Evolutionary conservation across 768 basidiomycete genomes (phyloP).

Genomic region (Podaxis sp.): DNA sequence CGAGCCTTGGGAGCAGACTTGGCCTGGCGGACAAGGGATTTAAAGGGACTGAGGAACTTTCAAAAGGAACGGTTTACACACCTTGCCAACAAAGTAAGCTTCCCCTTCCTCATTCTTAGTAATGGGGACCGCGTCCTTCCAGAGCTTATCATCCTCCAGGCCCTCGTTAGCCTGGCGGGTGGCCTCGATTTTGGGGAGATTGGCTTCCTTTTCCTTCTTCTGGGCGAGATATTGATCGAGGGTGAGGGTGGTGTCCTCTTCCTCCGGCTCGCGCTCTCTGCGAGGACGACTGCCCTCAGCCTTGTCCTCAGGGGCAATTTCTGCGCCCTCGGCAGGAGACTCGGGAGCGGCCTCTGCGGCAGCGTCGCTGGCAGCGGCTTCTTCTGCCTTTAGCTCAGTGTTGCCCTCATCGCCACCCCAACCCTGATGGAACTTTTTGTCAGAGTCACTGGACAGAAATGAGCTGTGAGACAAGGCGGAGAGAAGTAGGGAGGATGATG

Average conservation of each 20-base stretch:
- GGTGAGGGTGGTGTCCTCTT: constrained; percentile 92
- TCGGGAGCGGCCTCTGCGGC: constrained; percentile 49
- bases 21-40: constrained; percentile 38
- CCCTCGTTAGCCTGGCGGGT: constrained; percentile 82
- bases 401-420: constrained; percentile 94
- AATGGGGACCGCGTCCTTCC: constrained; percentile 70
- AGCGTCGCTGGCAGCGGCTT: constrained; percentile 73
- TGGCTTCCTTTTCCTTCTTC: constrained; percentile 61
- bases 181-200: constrained; percentile 76
- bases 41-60: not conserved
- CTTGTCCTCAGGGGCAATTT: constrained; percentile 39
- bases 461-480: constrained; percentile 16
- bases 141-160: constrained; percentile 55
- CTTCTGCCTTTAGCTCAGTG: constrained; percentile 80
- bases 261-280: constrained; percentile 68
- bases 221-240: constrained; percentile 91
- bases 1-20: constrained; percentile 66
- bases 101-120: constrained; percentile 70
- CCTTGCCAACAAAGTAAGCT: constrained; percentile 90
- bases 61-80: constrained; percentile 31
- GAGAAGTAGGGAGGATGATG: constrained; percentile 15
- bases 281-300: constrained; percentile 36
- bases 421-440: constrained; percentile 91
- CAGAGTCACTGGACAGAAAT: constrained; percentile 68
- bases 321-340: constrained; percentile 28